Percentiles rank a stretch among this genome's conserved stretches.
phyloP scores from a whole-genome alignment of 805 yeast genomes.

The Kodamaea hsintzibuensis region DNA sequence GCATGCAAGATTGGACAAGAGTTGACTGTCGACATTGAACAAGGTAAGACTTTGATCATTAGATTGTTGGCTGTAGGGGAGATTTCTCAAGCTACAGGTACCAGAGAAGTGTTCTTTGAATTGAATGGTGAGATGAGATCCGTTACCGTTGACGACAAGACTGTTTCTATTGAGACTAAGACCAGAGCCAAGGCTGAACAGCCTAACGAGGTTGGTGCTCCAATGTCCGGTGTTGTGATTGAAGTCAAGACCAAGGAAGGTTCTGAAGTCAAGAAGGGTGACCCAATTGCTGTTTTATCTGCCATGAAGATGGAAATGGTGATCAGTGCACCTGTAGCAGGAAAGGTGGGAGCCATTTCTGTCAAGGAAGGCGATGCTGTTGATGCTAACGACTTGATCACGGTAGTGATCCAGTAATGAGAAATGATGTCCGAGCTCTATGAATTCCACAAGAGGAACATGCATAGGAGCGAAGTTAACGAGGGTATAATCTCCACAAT shows the following conservation, averaged over 20 bases:
- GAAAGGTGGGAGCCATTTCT: constrained; percentile 73
- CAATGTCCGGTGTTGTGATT: constrained; percentile 98
- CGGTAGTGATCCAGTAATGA: constrained; percentile 18
- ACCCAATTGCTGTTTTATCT: constrained; percentile 86
- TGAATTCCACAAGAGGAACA: neutral
- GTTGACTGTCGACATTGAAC: constrained; percentile 83
- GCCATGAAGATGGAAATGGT: constrained; percentile 99
- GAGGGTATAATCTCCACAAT: neutral
- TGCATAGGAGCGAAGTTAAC: neutral
- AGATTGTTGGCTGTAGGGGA: constrained; percentile 93
- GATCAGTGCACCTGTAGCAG: constrained; percentile 86
- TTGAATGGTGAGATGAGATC: constrained; percentile 98
- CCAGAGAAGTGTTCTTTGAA: constrained; percentile 95
- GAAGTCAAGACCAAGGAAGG: constrained; percentile 92
- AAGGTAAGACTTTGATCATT: constrained; percentile 91
- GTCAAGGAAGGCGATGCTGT: constrained; percentile 93
- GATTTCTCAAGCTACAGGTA: constrained; percentile 78
- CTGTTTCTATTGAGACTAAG: constrained; percentile 79
- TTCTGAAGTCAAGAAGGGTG: constrained; percentile 91
- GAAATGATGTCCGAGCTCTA: constrained; percentile 1
- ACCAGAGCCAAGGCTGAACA: constrained; percentile 91
- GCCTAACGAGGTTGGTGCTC: constrained; percentile 94
- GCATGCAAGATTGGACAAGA: constrained; percentile 89
- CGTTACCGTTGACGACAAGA: constrained; percentile 86
- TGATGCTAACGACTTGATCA: constrained; percentile 87